Evolutionary conservation across 2,329 filamentous ascomycete species (phyloP), one percentile per base, ranked within the genome.

Genomic region (Ascochyta pisi): DNA sequence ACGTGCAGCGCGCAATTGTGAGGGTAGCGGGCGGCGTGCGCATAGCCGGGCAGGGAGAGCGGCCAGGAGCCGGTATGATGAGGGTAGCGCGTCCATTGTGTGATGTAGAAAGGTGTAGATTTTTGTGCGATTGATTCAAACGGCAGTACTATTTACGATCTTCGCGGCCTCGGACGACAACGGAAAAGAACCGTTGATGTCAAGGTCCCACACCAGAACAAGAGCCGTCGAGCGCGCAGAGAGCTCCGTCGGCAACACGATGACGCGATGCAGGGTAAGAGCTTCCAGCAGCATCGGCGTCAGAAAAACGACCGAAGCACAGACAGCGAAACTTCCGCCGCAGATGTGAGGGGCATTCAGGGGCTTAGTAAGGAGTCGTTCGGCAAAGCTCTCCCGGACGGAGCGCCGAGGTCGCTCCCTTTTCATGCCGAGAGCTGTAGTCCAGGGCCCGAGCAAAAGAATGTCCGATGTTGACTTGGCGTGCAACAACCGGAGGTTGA

Each of bases 11-110:
- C 66, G 62, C 48, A 70, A 56, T 58, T 66, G 66, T 64, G 60
- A 42, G 63, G 75, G 63, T 40, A 75, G 44, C 3, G 68, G 58
- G 23, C 65, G 63, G 45, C 60, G 62, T 7, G 65, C 62, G 50
- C 64, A 67, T 50, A 71, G 62, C 37, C 71, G 68, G 26, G 67
- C 62, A 33, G 69, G 65, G 16, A 74, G 62, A 26, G 66, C 54
- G 44, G 66, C 52, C 26, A 74, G 61, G n/a, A 73, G 54, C 51
- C 70, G 62, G 44, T 66, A 73, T 27, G 69, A 65, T 5, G 65
- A 58, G 41, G 67, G 65, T 38, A 73, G 24, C 4, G 62, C 54
- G 37, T 73, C 68, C 73, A 75, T 75, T 57, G 56, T 61, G 61
- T 54, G 39, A 42, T 55, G 29, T 15, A 29, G 29, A 24, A 31